Evolutionary conservation across 768 basidiomycete genomes (phyloP).

Genomic region (Suillus hirtellus): DNA sequence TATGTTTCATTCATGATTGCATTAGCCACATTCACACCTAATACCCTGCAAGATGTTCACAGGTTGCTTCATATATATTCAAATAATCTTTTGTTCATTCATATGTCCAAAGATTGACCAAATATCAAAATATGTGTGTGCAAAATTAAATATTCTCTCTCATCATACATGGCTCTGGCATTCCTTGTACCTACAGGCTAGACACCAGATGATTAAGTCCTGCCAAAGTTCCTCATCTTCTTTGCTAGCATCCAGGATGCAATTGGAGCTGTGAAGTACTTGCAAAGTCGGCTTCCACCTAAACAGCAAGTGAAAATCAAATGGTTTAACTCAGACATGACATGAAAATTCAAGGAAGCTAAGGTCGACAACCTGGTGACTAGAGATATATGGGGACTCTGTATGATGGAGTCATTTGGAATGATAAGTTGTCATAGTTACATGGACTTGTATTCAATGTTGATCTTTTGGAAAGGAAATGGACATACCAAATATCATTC

Average conservation of each 20-base stretch:
- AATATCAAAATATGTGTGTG: not conserved
- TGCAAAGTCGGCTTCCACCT: slow-evolving; percentile 15
- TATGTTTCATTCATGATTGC: not conserved
- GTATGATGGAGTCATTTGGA: slow-evolving; percentile 34
- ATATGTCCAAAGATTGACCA: not conserved
- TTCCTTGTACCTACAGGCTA: not conserved
- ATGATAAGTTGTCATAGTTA: slow-evolving; percentile 27
- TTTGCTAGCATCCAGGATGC: not conserved
- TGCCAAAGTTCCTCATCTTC: not conserved
- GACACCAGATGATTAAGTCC: not conserved
- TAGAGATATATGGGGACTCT: slow-evolving; percentile 28
- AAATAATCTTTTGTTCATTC: not conserved
- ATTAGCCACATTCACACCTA: not conserved
- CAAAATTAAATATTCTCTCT: slow-evolving; percentile 2
- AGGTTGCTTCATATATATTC: not conserved
- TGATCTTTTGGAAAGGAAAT: slow-evolving; percentile 31
- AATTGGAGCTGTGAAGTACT: not conserved
- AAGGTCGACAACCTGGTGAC: slow-evolving; percentile 15
- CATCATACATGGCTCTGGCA: not conserved
- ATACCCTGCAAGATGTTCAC: not conserved
- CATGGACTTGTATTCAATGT: not conserved
- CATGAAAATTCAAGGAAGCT: slow-evolving; percentile 18
- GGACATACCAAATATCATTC: slow-evolving; percentile 33
- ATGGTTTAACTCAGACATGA: slow-evolving; percentile 27
- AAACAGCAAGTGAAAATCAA: slow-evolving; percentile 20